Evolutionary conservation across 148 eudicot species (phyloP).

Genomic region (Agrostemma githago): DNA sequence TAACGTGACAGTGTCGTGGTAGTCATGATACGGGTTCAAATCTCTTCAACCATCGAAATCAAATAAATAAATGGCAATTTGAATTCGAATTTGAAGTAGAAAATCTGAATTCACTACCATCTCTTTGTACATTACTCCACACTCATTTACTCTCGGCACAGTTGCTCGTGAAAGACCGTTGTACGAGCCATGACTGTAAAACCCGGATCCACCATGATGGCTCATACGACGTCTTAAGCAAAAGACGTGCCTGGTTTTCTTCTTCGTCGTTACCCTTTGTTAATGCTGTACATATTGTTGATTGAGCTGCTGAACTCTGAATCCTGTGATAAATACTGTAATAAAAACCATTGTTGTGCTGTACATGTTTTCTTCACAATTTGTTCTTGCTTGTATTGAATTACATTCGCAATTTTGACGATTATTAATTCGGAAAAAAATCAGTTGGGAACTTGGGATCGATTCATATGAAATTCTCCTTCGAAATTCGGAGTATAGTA

Average conservation of each 20-base stretch:
- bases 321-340: not conserved
- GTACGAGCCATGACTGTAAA: not conserved
- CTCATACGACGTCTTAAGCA: not conserved
- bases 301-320: constrained; percentile 4
- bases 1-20: not conserved
- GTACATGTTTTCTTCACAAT: not conserved
- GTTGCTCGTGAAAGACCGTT: not conserved
- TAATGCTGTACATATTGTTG: constrained; percentile 18
- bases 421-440: too few relatives aligned
- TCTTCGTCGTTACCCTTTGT: not conserved
- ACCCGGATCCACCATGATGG: too few relatives aligned
- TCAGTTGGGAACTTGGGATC: too few relatives aligned
- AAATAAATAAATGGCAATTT: constrained; percentile 5
- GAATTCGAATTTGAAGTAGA: not conserved
- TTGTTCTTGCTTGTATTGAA: too few relatives aligned
- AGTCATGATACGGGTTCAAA: not conserved
- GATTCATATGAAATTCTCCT: too few relatives aligned
- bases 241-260: not conserved
- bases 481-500: too few relatives aligned
- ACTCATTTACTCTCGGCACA: not conserved
- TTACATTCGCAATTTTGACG: too few relatives aligned
- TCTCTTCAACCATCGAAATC: not conserved
- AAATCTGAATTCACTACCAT: not conserved
- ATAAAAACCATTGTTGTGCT: not conserved
- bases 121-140: not conserved